Base-by-base conservation (phyloP, 1,139 yeast species). In the Geotrichum europaeum region DNA sequence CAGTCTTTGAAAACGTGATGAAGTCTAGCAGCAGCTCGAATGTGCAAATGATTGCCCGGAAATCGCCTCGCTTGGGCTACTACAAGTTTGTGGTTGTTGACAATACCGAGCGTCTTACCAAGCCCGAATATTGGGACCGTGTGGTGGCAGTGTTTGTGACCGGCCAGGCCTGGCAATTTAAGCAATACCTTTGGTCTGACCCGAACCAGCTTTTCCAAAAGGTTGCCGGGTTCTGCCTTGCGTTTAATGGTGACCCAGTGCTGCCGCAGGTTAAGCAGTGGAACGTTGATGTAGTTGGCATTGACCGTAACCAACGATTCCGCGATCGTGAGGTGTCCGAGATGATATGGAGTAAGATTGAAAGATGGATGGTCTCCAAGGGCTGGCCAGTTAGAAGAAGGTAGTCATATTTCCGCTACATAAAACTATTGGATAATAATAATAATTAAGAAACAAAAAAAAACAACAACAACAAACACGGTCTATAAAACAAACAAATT, bases 131-230 rank as follows among this genome's bases (percentile, higher is more conserved):
- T 74, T 94, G 99, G 99, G 79, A 77, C 60, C 81, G 99, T 62
- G 97, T 95, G 1, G 89, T 94, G 56, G 98, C 96, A 0, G 89
- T 94, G 45, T 88, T 94, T 76, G 94, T 97, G 18, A 94, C 98
- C 1, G 99, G 99, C 20, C 99, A 94, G 76, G 81, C 86, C 59
- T 94, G 99, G 99, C 99, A 94, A 75, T 89, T 94, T 75, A 84
- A 89, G 69, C 84, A 86, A 68, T 94, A 94, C 74, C 88, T 87
- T 70, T 88, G 91, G 83, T 80, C 85, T 47, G 84, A 86, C 63
- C 97, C 99, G 1, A 85, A 87, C 63, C 78, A 79, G 50, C 78
- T 94, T 65, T 95, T 94, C 73, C 96, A 88, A 69, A 85, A 84
- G 67, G 89, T 89, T 64, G 84, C 87, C 62, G 99, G 99, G 1